These are phyloP conservation scores for Calonectria ilicicola DNA, from an alignment of 2,329 filamentous ascomycete genomes.

Conservation along the genomic window DNA sequence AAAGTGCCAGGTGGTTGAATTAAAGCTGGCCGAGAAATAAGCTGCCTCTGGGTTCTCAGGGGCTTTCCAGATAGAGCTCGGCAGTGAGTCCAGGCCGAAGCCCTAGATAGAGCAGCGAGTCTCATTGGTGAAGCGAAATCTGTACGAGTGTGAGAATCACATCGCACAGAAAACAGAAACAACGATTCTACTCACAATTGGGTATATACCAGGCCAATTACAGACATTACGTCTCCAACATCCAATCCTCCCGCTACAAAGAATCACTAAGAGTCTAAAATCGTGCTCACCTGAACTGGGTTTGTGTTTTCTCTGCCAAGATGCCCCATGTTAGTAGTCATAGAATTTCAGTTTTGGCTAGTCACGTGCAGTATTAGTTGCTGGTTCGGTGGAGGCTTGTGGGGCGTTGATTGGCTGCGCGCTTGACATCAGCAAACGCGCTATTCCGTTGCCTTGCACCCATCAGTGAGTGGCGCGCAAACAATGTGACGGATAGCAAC, in stretches of 20 bases:
- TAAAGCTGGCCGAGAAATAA: conserved; percentile 20
- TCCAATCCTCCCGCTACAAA: background rate
- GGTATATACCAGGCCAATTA: background rate
- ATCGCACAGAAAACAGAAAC: background rate
- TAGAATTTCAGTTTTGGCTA: background rate
- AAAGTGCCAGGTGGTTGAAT: conserved; percentile 7
- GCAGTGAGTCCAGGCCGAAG: conserved; percentile 38
- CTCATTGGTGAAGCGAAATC: conserved; percentile 35
- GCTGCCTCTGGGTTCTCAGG: conserved; percentile 18
- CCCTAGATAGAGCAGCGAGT: conserved; percentile 34
- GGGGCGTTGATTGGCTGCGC: background rate
- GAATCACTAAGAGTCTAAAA: background rate
- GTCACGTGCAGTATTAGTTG: background rate
- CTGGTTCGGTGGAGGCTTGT: background rate
- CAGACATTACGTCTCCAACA: conserved; percentile 6
- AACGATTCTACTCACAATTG: conserved; percentile 21
- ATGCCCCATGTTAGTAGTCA: background rate
- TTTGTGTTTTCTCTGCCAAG: background rate
- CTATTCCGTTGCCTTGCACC: background rate
- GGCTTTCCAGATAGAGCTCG: conserved; percentile 31
- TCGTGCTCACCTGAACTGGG: background rate
- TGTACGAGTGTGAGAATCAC: conserved; percentile 5
- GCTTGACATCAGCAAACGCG: background rate
- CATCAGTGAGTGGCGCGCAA: too few relatives aligned
- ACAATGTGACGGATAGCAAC: background rate